Evolutionary conservation across 768 basidiomycete genomes (phyloP).

Genomic region (Serendipita sp.): DNA sequence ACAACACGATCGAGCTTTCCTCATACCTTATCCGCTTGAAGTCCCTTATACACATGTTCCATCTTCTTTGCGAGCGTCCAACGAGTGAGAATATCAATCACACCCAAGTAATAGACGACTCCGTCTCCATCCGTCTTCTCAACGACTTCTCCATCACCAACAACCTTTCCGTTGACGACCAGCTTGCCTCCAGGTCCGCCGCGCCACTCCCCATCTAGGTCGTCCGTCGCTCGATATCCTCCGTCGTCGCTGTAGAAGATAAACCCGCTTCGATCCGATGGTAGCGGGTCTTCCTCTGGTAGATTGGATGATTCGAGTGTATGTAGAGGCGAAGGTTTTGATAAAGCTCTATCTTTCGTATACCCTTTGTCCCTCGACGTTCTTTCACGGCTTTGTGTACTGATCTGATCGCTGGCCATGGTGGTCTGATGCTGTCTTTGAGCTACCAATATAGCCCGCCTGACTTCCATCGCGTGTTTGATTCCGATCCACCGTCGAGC

Average conservation of each 20-base stretch:
- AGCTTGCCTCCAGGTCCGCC: neutral
- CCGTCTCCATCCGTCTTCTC: neutral
- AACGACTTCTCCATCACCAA: neutral
- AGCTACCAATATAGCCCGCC: neutral
- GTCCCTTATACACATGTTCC: constrained; percentile 87
- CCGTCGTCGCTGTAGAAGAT: constrained; percentile 97
- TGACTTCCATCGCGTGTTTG: constrained; percentile 6
- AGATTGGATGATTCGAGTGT: constrained; percentile 32
- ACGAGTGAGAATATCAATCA: constrained; percentile 95
- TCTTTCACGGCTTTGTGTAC: neutral
- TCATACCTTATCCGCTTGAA: constrained; percentile 74
- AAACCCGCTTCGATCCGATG: constrained; percentile 53
- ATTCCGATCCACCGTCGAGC: neutral
- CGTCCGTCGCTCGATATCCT: constrained; percentile 83
- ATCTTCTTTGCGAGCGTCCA: constrained; percentile 60
- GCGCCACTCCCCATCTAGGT: constrained; percentile 19
- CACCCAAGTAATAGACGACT: constrained; percentile 76
- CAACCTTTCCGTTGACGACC: neutral
- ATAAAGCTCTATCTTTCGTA: neutral
- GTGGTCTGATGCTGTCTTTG: neutral
- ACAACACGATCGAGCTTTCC: neutral
- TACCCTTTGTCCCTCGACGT: neutral
- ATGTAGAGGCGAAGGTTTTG: neutral
- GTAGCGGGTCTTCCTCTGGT: constrained; percentile 43
- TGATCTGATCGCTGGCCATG: neutral